phyloP scores from a whole-genome alignment of 805 yeast species.

The Sugiyamaella mastotermitis region DNA sequence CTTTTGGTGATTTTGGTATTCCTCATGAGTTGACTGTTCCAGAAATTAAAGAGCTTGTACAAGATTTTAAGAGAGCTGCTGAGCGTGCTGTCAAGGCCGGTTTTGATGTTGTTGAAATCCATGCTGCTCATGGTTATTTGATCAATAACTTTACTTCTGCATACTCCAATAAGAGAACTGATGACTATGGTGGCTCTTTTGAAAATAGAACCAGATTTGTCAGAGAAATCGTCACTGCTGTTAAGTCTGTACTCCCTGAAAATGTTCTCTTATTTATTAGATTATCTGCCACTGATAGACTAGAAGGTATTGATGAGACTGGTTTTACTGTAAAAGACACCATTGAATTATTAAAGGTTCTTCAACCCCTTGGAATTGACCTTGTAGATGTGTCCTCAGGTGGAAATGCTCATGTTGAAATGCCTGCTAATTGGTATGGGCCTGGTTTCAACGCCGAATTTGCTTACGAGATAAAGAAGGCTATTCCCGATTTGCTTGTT shows the following conservation, averaged over 20 bases:
- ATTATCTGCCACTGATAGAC: constrained; percentile 41
- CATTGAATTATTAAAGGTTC: constrained; percentile 18
- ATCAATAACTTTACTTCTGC: constrained; percentile 42
- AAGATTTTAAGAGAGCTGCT: constrained; percentile 42
- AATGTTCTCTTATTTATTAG: constrained; percentile 44
- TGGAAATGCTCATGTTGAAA: constrained; percentile 33
- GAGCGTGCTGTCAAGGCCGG: constrained; percentile 46
- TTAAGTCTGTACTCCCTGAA: constrained; percentile 36
- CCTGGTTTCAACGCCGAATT: constrained; percentile 35
- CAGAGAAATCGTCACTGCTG: constrained; percentile 41
- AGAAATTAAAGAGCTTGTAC: constrained; percentile 34
- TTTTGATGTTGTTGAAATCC: constrained; percentile 58
- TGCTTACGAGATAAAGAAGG: constrained; percentile 39
- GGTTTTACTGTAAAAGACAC: constrained; percentile 43
- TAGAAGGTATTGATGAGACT: constrained; percentile 20
- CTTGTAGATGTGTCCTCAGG: constrained; percentile 52
- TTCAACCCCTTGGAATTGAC: constrained; percentile 36
- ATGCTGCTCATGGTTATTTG: constrained; percentile 58
- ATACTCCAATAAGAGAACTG: constrained; percentile 47
- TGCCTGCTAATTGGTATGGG: too few relatives aligned
- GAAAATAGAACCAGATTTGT: constrained; percentile 49
- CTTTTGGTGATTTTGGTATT: constrained; percentile 17
- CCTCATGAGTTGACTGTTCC: constrained; percentile 35
- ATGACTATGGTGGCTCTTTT: constrained; percentile 55
- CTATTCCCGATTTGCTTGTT: constrained; percentile 39